phyloP scores from a whole-genome alignment of 805 yeast species.

The Schizosaccharomyces lindneri region DNA sequence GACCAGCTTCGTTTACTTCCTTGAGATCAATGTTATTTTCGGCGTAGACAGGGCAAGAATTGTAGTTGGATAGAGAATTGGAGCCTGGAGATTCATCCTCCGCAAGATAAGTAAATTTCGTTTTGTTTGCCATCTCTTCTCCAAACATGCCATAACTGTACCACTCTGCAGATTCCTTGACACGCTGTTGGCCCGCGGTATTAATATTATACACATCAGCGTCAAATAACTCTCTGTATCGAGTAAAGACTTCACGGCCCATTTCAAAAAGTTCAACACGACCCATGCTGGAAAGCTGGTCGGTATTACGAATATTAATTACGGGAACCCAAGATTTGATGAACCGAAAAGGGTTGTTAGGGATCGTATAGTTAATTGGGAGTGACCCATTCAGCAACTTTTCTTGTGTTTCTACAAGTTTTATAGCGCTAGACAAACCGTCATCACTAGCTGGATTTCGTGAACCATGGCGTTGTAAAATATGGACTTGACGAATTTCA shows the following conservation, averaged over 20 bases:
- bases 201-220: background rate
- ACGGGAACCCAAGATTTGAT: background rate
- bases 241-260: background rate
- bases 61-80: background rate
- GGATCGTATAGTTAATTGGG: background rate
- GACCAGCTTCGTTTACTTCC: background rate
- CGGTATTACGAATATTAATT: background rate
- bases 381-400: background rate
- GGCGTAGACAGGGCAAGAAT: background rate
- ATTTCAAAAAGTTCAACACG: background rate
- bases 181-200: background rate
- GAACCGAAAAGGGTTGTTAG: background rate
- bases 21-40: background rate
- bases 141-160: background rate
- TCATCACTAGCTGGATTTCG: background rate
- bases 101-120: background rate
- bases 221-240: background rate
- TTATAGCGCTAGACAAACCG: background rate
- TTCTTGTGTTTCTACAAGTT: background rate
- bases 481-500: background rate
- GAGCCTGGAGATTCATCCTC: background rate
- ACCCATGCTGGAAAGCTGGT: background rate
- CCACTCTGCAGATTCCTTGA: background rate
- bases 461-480: background rate
- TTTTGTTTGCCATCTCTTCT: background rate